These are phyloP conservation scores for Aspergillus ruber DNA, from an alignment of 2,329 filamentous ascomycete species.

Conservation along the genomic window DNA sequence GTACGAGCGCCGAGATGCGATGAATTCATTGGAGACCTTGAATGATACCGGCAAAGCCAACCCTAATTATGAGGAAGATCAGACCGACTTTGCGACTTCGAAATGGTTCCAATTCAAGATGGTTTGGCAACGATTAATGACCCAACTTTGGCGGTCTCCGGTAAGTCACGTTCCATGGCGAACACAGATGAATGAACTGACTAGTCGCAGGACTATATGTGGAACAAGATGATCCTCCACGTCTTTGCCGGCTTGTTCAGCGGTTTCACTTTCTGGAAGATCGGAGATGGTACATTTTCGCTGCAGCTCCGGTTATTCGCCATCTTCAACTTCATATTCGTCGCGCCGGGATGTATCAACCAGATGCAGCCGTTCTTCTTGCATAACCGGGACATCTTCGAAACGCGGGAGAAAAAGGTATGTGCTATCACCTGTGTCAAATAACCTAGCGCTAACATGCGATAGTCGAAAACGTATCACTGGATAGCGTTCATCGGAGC, in stretches of 20 bases:
- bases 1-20: constrained; percentile 19
- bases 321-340: constrained; percentile 59
- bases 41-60: constrained; percentile 16
- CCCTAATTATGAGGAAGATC: constrained; percentile 22
- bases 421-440: not conserved
- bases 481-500: constrained; percentile 55
- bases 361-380: constrained; percentile 57
- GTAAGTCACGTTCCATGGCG: constrained; percentile 10
- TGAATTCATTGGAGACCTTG: constrained; percentile 20
- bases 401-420: constrained; percentile 52
- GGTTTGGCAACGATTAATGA: constrained; percentile 27
- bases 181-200: not conserved
- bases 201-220: constrained; percentile 32
- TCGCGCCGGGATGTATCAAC: constrained; percentile 52
- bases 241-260: constrained; percentile 52
- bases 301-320: constrained; percentile 54
- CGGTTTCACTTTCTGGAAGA: constrained; percentile 57
- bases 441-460: not conserved
- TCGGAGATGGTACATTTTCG: constrained; percentile 47
- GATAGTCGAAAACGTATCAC: constrained; percentile 51
- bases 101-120: constrained; percentile 35
- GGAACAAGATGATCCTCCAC: constrained; percentile 48
- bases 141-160: constrained; percentile 29
- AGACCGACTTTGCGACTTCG: constrained; percentile 32
- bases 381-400: constrained; percentile 51